Base-by-base conservation (phyloP, 352 stramenopile genomes). In the Ochromonadaceae sp. region DNA sequence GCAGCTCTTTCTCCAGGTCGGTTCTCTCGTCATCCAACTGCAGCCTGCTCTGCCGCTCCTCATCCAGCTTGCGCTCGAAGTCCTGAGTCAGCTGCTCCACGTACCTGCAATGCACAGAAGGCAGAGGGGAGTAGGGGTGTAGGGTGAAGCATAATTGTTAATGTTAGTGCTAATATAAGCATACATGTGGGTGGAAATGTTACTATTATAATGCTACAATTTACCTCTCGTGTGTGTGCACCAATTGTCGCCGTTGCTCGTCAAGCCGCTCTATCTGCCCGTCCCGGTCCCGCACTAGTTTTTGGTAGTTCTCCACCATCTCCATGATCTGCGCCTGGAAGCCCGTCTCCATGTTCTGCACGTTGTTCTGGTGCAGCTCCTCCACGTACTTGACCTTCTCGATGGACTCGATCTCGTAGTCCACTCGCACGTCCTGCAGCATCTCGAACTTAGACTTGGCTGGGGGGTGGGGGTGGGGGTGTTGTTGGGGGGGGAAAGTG, bases 281-380 rank as follows among this genome's bases (percentile, higher is more conserved):
- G 56, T 92, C 83, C n/a, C 85, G 78, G 63, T 91, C 73, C 43
- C 74, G 76, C 0, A 87, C 66, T 0, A 89, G 78, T 35, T 89
- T 74, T 63, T 93, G 85, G 69, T 91, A 93, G 39, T 78, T 77
- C 60, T 93, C 84, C 7, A 95, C 85, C 65, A 92, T 82, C 46
- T 79, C 81, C 69, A 92, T 84, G 40, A 94, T 87, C 59, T 91
- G 89, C 36, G 73, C 73, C 70, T 95, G 86, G 68, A 93, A 95
- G 3, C 75, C 81, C 15, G 74, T 78, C 73, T 93, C 87, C 28
- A 94, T 74, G 28, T 95, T 83, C 38, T 92, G 77, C 20, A 92
- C 79, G 66, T 92, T 79, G 31, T 82, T 78, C 62, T 88, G 85
- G 59, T 95, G 86, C 10, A 76, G 75, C 31, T 85, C 78, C 28